phyloP scores from a whole-genome alignment of 2,329 filamentous ascomycete genomes.

The Fusarium sp. region DNA sequence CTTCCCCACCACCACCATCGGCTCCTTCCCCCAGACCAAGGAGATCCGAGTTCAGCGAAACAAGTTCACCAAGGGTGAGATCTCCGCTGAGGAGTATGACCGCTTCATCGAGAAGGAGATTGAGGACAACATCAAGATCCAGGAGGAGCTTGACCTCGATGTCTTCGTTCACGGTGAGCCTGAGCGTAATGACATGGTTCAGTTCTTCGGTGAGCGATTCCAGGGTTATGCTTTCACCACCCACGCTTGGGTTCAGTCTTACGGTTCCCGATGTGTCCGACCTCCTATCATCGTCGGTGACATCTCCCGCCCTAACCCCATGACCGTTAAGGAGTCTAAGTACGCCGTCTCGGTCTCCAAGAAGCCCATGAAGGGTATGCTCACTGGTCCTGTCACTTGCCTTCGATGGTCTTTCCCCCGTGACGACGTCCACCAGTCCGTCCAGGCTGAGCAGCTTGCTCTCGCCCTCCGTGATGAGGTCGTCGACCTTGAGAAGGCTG shows the following conservation, averaged over 20 bases:
- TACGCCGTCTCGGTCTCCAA: slow-evolving; percentile 95
- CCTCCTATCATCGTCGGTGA: slow-evolving; percentile 99
- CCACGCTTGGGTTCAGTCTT: slow-evolving; percentile 98
- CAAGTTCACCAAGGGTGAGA: slow-evolving; percentile 99
- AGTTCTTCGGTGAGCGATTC: slow-evolving; percentile 99
- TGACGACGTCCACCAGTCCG: slow-evolving; percentile 99
- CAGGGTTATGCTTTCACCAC: slow-evolving; percentile 99
- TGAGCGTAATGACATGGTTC: slow-evolving; percentile 99
- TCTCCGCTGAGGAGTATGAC: slow-evolving; percentile 92
- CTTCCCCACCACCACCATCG: slow-evolving; percentile 99
- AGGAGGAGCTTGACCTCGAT: slow-evolving; percentile 97
- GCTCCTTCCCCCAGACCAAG: slow-evolving; percentile 99
- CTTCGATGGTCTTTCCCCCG: slow-evolving; percentile 99
- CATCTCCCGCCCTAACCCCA: slow-evolving; percentile 94
- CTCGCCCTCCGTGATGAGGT: slow-evolving; percentile 99
- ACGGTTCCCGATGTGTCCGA: slow-evolving; percentile 97
- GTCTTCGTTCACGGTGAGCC: slow-evolving; percentile 99
- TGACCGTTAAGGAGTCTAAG: slow-evolving; percentile 99
- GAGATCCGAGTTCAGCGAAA: slow-evolving; percentile 97
- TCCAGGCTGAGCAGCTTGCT: slow-evolving; percentile 98
- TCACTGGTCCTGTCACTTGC: slow-evolving; percentile 98
- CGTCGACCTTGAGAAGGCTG: slow-evolving; percentile 95
- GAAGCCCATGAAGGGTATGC: slow-evolving; percentile 99
- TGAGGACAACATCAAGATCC: slow-evolving; percentile 91
- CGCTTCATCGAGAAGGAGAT: slow-evolving; percentile 99